Evolutionary conservation across 139 green algal genomes (phyloP).

Genomic region (Volvox africanus): DNA sequence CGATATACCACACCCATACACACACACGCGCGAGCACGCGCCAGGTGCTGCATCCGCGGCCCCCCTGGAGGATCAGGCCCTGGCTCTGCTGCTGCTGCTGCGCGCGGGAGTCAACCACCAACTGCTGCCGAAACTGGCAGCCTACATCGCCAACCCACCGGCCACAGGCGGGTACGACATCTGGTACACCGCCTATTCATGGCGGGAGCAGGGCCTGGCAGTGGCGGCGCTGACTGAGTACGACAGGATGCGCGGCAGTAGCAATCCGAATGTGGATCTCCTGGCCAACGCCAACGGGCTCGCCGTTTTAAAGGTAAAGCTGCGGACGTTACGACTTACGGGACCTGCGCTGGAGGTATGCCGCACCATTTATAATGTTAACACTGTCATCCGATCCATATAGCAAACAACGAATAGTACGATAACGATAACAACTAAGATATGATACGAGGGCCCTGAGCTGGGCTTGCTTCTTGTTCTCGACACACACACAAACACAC

Average conservation of each 20-base stretch:
- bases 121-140: conserved; percentile 48
- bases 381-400: too few relatives aligned
- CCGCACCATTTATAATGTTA: too few relatives aligned
- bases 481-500: too few relatives aligned
- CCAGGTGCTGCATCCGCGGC: not conserved
- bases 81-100: conserved; percentile 52
- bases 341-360: too few relatives aligned
- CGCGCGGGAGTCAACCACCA: conserved; percentile 5
- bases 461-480: too few relatives aligned
- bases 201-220: not conserved
- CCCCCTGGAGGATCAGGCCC: conserved; percentile 15
- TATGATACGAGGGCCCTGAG: too few relatives aligned
- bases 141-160: conserved; percentile 45
- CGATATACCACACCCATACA: too few relatives aligned
- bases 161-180: not conserved
- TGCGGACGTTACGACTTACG: not conserved
- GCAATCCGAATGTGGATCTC: conserved; percentile 32
- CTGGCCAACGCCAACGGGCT: not conserved
- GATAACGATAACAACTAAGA: too few relatives aligned
- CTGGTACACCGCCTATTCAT: not conserved
- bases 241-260: conserved; percentile 51
- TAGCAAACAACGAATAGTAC: too few relatives aligned
- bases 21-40: too few relatives aligned
- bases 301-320: conserved; percentile 16
- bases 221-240: conserved; percentile 57